Percentiles rank a stretch among this genome's conserved stretches.
These are phyloP conservation scores for Grosmannia huntii DNA, from an alignment of 2,329 filamentous ascomycete species.

Conservation along the genomic window DNA sequence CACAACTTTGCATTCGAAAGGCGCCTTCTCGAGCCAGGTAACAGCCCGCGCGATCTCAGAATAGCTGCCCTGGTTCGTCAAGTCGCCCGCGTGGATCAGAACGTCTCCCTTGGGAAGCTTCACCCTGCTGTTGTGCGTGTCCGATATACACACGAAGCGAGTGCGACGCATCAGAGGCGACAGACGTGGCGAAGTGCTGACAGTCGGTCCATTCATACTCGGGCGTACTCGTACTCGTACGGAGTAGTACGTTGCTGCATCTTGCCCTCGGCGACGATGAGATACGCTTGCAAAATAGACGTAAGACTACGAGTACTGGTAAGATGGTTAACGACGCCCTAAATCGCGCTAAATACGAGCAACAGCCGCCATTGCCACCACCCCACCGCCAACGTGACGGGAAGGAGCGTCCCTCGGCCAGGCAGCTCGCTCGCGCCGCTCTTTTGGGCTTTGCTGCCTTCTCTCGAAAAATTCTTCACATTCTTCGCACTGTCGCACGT, in stretches of 20 bases:
- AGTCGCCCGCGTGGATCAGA: slow-evolving; percentile 62
- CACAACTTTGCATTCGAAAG: slow-evolving; percentile 59
- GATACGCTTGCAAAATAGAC: too few species aligned
- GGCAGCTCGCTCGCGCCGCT: neutral
- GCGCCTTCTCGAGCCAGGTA: slow-evolving; percentile 52
- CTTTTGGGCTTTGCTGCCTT: neutral
- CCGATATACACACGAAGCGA: slow-evolving; percentile 62
- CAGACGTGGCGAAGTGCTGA: too few species aligned
- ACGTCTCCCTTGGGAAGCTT: slow-evolving; percentile 61
- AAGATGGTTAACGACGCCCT: too few species aligned
- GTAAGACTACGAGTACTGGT: too few species aligned
- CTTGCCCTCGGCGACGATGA: too few species aligned
- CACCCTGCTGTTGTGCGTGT: slow-evolving; percentile 57
- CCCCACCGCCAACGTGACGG: neutral
- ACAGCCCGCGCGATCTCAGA: slow-evolving; percentile 32
- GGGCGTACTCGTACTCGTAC: neutral
- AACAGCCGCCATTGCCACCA: neutral
- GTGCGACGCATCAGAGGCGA: slow-evolving; percentile 27
- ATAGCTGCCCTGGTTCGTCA: slow-evolving; percentile 59
- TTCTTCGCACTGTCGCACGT: too few species aligned
- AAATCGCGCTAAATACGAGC: neutral
- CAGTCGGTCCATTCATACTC: neutral
- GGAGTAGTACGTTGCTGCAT: too few species aligned
- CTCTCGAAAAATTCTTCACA: neutral
- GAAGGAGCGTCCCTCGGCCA: neutral